Evolutionary conservation across 1,284 basidiomycete species (phyloP).

Genomic region (Inonotus obliquus): DNA sequence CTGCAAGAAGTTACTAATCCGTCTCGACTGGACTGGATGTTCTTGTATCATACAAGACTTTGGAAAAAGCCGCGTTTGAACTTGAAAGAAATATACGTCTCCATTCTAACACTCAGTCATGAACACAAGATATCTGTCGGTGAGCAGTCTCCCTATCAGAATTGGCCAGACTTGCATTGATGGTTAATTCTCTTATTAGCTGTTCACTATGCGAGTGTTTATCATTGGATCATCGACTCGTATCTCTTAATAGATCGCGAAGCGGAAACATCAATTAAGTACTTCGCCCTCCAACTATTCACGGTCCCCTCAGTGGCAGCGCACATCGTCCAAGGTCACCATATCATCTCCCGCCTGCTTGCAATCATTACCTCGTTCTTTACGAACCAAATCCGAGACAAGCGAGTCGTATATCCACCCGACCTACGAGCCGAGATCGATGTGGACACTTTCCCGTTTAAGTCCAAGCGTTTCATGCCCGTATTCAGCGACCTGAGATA

Average conservation of each 20-base stretch:
- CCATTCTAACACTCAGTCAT: conserved; percentile 67
- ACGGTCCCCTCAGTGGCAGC: conserved; percentile 82
- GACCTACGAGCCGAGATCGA: conserved; percentile 49
- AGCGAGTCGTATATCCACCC: conserved; percentile 56
- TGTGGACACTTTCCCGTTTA: conserved; percentile 81
- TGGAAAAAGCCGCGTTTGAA: conserved; percentile 83
- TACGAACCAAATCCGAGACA: conserved; percentile 75
- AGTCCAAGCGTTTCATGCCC: conserved; percentile 90
- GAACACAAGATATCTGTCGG: conserved; percentile 77
- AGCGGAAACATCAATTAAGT: conserved; percentile 89
- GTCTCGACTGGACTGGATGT: conserved; percentile 67
- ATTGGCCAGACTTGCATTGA: background rate
- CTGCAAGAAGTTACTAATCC: conserved; percentile 50
- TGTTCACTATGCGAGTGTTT: conserved; percentile 79
- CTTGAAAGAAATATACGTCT: conserved; percentile 80
- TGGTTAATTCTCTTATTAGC: conserved; percentile 42
- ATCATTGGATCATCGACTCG: conserved; percentile 83
- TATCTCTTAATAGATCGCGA: conserved; percentile 91
- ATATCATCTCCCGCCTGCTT: conserved; percentile 73
- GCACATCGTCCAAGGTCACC: conserved; percentile 72
- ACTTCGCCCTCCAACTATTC: conserved; percentile 87
- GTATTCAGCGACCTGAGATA: conserved; percentile 85
- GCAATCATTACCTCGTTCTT: conserved; percentile 85
- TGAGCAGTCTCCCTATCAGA: conserved; percentile 31
- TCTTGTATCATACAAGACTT: conserved; percentile 73